Evolutionary conservation across 2,329 filamentous ascomycete species (phyloP), one percentile per base, ranked within the genome.

Genomic region (Zopfia rhizophila): DNA sequence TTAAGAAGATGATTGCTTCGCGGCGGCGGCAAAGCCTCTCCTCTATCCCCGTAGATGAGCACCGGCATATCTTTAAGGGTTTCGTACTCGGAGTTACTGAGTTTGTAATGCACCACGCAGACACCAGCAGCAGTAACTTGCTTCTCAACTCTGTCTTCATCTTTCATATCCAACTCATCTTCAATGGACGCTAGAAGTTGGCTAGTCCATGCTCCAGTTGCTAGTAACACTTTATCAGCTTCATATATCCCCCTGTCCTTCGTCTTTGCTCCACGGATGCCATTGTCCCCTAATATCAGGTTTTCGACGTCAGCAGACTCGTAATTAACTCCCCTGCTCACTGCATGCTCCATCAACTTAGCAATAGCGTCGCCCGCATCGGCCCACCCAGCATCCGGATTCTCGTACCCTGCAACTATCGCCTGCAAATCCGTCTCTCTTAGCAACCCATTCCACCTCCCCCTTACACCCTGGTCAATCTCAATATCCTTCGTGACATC

Each of bases 61-160:
- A 86, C 80, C 0, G 84, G 84, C 25, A 82, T 75, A n/a, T 73
- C 55, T 27, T 73, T 64, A 45, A 83, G 78, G 56, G 72, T 69
- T 38, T 76, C 60, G 57, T 76, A 74, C 51, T 85, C 80, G 8
- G 71, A 68, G 1, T 77, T 70, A 5, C 76, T 74, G 5, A 87
- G 73, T 23, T 76, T 74, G 18, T 80, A 80, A 68, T 85, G 82
- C 0, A 80, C 83, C 0, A 82, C 82, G 3, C 79, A 79, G 12
- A 86, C 81, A 1, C 82, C 85, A 0, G 83, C 82, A 4, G 84
- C 83, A 30, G 75, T 70, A 13, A 79, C 72, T 53, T 87, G 84
- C 19, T 77, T 69, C 43, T 82, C 75, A 18, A 78, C 69, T 36
- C 78, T 72, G 18, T 79, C 68, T 2, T 75, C 69, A 2, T 77